Conservation (phyloP, 257 asterid genomes). For the Cordia subcordata region DNA sequence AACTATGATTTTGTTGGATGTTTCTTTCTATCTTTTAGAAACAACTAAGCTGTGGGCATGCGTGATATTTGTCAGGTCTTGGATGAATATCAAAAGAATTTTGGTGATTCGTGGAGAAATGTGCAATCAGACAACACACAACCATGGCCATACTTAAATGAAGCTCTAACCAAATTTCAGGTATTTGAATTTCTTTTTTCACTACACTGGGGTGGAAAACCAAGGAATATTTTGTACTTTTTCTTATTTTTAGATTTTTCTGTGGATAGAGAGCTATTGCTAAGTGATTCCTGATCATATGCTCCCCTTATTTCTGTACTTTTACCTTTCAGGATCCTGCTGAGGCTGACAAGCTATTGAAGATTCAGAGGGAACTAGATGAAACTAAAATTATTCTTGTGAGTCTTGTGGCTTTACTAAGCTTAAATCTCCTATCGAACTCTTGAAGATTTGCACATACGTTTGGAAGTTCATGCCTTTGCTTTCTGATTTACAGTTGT, state of each 20-base stretch:
- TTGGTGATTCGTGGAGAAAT: constrained; percentile 81
- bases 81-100: constrained; percentile 79
- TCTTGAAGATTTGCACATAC: no score
- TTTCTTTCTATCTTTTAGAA: not conserved
- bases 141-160: constrained; percentile 75
- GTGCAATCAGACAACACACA: constrained; percentile 53
- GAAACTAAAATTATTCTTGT: constrained; percentile 96
- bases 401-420: constrained; percentile 21
- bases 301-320: not conserved
- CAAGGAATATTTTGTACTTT: no score
- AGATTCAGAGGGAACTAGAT: constrained; percentile 89
- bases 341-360: constrained; percentile 94
- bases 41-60: not conserved
- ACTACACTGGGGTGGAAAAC: no score
- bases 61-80: constrained; percentile 43
- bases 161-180: constrained; percentile 58
- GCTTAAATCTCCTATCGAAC: not conserved
- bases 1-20: no score
- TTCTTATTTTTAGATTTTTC: no score
- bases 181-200: constrained; percentile 10
- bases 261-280: no score
- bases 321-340: constrained; percentile 65
- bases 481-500: no score
- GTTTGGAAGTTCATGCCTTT: no score
- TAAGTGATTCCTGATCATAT: not conserved